A percentile compares a stretch with the other conserved stretches of the same genome.
These are phyloP conservation scores for Spergularia azorica DNA, from an alignment of 179 eudicot species.

Conservation along the genomic window DNA sequence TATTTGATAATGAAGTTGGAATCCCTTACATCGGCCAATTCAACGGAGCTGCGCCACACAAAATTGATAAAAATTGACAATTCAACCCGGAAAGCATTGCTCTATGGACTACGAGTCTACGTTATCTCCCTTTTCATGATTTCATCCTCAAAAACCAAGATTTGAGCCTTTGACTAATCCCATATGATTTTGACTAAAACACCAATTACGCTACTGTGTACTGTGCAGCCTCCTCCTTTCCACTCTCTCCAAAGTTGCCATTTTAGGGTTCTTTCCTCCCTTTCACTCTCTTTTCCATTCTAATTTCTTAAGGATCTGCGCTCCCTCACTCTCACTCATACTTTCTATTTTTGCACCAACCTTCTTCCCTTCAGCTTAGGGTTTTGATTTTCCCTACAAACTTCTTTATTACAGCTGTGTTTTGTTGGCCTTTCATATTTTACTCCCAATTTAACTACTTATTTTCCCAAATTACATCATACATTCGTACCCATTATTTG, in stretches of 20 bases:
- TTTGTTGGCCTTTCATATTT: background rate
- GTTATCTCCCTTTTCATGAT: too few species aligned
- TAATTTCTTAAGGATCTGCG: background rate
- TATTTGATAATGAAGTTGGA: too few species aligned
- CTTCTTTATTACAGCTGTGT: background rate
- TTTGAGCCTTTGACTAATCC: too few species aligned
- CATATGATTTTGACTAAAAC: background rate
- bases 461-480: too few species aligned
- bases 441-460: background rate
- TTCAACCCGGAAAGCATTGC: too few species aligned
- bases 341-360: background rate
- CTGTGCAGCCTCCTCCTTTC: background rate
- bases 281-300: background rate
- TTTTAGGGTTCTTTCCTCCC: conserved; percentile 16
- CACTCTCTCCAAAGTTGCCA: conserved; percentile 1
- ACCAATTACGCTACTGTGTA: background rate
- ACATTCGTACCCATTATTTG: background rate
- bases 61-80: too few species aligned
- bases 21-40: too few species aligned
- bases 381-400: background rate
- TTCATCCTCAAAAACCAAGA: too few species aligned
- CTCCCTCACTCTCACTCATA: background rate
- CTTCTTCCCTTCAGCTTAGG: background rate
- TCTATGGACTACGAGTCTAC: too few species aligned
- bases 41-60: too few species aligned